Conservation (phyloP, 129 eudicot genomes). For the Heracleum sosnowskyi region DNA sequence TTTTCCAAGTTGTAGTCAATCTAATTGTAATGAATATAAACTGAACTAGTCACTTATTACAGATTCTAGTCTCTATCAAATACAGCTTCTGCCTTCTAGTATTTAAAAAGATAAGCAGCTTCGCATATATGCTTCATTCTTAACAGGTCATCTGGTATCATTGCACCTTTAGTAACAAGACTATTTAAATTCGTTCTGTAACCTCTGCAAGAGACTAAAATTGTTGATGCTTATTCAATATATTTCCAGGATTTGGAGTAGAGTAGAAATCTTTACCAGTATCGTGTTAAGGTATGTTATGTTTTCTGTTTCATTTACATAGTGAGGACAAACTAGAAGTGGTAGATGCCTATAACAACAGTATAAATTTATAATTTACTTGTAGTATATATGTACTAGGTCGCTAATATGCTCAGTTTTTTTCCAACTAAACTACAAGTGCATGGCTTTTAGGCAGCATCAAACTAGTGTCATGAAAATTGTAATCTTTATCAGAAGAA, state of each 20-base stretch:
- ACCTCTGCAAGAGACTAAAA: background rate
- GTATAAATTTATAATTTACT: background rate
- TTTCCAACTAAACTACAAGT: background rate
- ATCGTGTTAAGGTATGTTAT: background rate
- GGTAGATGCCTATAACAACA: background rate
- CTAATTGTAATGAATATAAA: background rate
- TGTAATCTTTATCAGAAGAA: background rate
- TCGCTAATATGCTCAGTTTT: background rate
- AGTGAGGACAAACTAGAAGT: background rate
- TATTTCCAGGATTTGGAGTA: background rate
- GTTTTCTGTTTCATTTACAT: background rate
- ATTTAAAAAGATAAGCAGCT: background rate
- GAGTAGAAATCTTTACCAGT: background rate
- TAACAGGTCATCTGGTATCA: background rate
- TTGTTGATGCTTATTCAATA: background rate
- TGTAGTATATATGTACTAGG: background rate
- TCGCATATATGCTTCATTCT: background rate
- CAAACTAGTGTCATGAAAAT: background rate
- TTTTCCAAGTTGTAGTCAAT: background rate
- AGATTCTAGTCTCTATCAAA: background rate
- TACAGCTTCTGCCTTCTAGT: background rate
- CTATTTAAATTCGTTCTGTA: background rate
- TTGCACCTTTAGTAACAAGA: background rate
- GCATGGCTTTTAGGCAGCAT: background rate
- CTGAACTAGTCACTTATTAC: background rate